Evolutionary conservation across 2,329 filamentous ascomycete species (phyloP).

Genomic region (Ophiocordyceps sinensis): DNA sequence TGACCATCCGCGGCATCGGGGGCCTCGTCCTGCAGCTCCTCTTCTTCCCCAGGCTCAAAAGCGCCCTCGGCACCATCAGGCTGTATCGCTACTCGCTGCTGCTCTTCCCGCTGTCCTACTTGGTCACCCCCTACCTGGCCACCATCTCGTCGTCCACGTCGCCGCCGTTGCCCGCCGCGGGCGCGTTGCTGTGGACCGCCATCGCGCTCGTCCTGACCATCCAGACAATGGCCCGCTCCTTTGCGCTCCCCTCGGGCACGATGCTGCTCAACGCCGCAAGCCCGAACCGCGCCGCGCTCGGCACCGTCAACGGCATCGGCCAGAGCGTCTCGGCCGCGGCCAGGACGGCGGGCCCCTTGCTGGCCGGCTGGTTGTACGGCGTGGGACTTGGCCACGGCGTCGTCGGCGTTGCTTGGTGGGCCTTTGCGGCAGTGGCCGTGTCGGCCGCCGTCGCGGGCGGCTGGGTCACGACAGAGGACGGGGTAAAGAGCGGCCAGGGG

Average conservation of each 20-base stretch:
- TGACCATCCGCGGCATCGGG: conserved; percentile 60
- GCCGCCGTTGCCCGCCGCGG: conserved; percentile 34
- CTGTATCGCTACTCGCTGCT: conserved; percentile 56
- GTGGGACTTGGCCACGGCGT: conserved; percentile 39
- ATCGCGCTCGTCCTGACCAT: conserved; percentile 47
- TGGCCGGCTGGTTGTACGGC: conserved; percentile 48
- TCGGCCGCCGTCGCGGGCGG: not conserved
- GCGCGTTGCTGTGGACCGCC: conserved; percentile 46
- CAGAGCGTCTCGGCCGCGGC: conserved; percentile 45
- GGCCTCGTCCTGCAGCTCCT: conserved; percentile 50
- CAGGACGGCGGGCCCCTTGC: conserved; percentile 43
- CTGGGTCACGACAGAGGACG: not conserved
- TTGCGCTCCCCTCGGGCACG: conserved; percentile 32
- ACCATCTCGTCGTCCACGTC: conserved; percentile 43
- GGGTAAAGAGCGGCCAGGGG: no score
- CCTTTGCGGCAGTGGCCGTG: conserved; percentile 4
- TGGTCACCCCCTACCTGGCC: conserved; percentile 55
- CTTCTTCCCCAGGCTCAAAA: conserved; percentile 54
- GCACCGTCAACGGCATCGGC: conserved; percentile 33
- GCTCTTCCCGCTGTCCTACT: conserved; percentile 57
- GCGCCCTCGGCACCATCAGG: conserved; percentile 50
- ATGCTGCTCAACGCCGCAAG: conserved; percentile 34
- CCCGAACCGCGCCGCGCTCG: conserved; percentile 31
- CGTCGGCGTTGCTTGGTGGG: conserved; percentile 46
- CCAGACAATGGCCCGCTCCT: conserved; percentile 54